Base-by-base conservation (phyloP, 148 eudicot genomes). In the Dianthus caryophyllus region DNA sequence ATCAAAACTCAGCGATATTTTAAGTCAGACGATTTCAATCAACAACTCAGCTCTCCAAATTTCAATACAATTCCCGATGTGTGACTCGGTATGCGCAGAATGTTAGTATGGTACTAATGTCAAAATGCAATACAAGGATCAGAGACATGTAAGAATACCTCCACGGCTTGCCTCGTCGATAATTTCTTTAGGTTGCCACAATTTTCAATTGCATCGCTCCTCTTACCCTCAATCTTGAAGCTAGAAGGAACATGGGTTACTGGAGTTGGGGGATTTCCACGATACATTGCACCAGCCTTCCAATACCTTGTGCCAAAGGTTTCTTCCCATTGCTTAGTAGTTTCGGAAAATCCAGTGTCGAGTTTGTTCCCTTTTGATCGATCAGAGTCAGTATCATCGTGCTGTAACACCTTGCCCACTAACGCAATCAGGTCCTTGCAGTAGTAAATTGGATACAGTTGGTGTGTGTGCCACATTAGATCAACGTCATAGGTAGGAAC, bases 391-490 rank as follows among this genome's bases (percentile, higher is more conserved):
- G 88, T 90, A 78, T 94, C 97, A 80, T 94, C 97, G 68, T 94
- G 98, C 46, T 86, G 87, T 52, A 93, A 77, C 67, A 94, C 82
- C 73, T 80, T 83, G 18, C 92, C 97, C 50, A 86, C 70, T 68
- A 83, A 8, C 18, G 73, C 55, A 7, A 31, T 48, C 21, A 86
- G 81, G 80, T 94, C 97, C 38, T 83, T 76, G 64, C 87, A 80
- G 66, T 94, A 94, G 61, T 82, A 73, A 61, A 51, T 71, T 41
- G 98, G 88, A 69, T 88, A 74, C 41, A 90, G 74, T 76, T 88
- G 97, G 72, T 94, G 98, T 54, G 97, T 77, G 81, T 90, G 98
- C 97, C 98, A 94, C 33, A 94, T 90, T 21, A 94, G 90, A 79
- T 94, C 96, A 70, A 90, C 64, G 70, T 94, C 98, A 56, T 94